Base-by-base conservation (phyloP, 331 rosid genomes). In the Rhamnella rubrinervis region DNA sequence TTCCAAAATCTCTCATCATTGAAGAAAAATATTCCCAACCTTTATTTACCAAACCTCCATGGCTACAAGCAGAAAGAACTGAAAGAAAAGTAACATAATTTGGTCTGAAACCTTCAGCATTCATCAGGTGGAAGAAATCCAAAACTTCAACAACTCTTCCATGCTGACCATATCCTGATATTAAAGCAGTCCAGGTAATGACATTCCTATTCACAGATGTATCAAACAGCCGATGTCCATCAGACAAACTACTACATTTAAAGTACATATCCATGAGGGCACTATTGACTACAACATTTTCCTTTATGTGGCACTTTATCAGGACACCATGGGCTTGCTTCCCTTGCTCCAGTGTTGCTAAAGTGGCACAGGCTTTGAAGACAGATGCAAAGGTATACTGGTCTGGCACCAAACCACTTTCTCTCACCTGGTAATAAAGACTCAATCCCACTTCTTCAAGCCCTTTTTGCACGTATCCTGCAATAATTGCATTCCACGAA, bases 181-280 rank as follows among this genome's bases (percentile, higher is more conserved):
- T 85, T 38, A 92, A 75, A 73, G 86, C 71, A 77, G 90, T 84
- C 96, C 96, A 92, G 17, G 90, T 85, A 60, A 92, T 74, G 57
- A 81, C 87, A 71, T 87, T 89, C 83, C 85, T 87, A 76, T 56
- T 77, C 71, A 25, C 49, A 77, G 87, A 89, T 67, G 62, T 71
- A 77, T 87, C 82, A 68, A 87, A 89, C 66, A 78, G 75, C 20
- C 47, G 65, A n/a, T 61, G 78, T 11, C 92, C 96, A 55, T 86
- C 85, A 18, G 65, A 77, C 56, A 83, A 75, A 71, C 81, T 78
- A 82, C 91, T 81, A 80, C 95, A 83, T 70, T 88, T 86, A 70
- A 92, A 89, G 84, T 86, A 87, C 91, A 89, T 89, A 71, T 89
- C 96, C 58, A 87, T 80, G 39, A 89, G 83, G 70, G 93, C 92